Conservation (phyloP, 768 basidiomycete genomes). For the Lyophyllum atratum region DNA sequence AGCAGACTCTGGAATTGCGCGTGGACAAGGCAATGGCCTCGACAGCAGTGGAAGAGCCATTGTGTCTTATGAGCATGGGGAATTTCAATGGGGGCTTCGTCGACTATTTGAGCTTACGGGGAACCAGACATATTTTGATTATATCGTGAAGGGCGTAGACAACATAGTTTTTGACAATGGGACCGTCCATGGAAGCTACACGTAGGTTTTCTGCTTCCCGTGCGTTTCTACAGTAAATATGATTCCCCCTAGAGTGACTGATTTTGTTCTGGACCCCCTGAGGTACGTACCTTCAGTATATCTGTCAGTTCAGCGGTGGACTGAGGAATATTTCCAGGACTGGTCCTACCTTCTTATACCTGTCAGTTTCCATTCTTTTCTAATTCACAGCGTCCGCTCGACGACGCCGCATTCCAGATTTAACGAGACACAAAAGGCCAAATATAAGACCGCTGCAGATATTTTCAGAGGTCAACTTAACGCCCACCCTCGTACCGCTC, state of each 20-base stretch:
- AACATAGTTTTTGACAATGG: slow-evolving; percentile 44
- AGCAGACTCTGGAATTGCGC: slow-evolving; percentile 44
- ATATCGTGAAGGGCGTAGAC: slow-evolving; percentile 38
- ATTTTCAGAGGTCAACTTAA: slow-evolving; percentile 40
- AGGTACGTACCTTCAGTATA: slow-evolving; percentile 22
- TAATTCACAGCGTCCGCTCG: neutral
- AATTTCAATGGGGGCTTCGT: slow-evolving; percentile 40
- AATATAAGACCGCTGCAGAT: slow-evolving; percentile 44
- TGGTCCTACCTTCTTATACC: slow-evolving; percentile 41
- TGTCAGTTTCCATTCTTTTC: slow-evolving; percentile 24
- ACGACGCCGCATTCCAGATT: slow-evolving; percentile 23
- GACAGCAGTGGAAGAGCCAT: slow-evolving; percentile 30
- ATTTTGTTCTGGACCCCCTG: slow-evolving; percentile 37
- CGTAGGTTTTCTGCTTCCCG: slow-evolving; percentile 22
- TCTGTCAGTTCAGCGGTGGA: neutral
- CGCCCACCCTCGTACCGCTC: slow-evolving; percentile 42
- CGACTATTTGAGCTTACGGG: slow-evolving; percentile 40
- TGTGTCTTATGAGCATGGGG: slow-evolving; percentile 44
- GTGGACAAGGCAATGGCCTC: slow-evolving; percentile 46
- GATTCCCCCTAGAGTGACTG: slow-evolving; percentile 25
- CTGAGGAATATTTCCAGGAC: slow-evolving; percentile 25
- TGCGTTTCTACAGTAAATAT: neutral
- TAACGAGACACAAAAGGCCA: slow-evolving; percentile 32
- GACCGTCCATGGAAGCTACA: slow-evolving; percentile 41
- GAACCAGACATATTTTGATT: slow-evolving; percentile 43